Base-by-base conservation (phyloP, 2,329 filamentous ascomycete genomes). In the Chaetomium strumarium region DNA sequence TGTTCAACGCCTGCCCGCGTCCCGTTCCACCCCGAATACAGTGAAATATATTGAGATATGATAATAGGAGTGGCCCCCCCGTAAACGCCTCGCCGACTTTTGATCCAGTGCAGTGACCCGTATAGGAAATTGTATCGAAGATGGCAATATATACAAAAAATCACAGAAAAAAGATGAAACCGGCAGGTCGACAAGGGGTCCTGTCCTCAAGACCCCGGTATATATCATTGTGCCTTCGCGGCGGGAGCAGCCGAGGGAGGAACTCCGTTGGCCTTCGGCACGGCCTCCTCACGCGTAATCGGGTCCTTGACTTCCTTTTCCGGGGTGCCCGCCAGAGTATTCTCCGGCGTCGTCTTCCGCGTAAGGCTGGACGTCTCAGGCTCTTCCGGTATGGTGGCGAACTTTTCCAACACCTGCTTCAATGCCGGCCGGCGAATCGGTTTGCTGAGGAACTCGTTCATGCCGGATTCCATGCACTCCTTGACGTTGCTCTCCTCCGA, bases 401-500 rank as follows among this genome's bases (percentile, higher is more conserved):
- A 92, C 65, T 90, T 90, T 64, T 86, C 88, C 12, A 95, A 74
- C 0, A 95, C 89, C 62, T 91, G 86, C 67, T 95, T 95, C 52
- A 96, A 75, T 5, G 88, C 88, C 1, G 88, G 88, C n/a, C 90
- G 75, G 45, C 88, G 80, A 58, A 96, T 95, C 0, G 82, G 82
- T 61, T 85, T 85, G 63, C 77, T 76, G 16, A 96, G 75, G 68
- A 96, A 96, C 72, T 90, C 90, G 64, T 96, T 82, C 90, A 96
- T 96, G 51, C 91, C 91, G 1, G 85, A 90, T 55, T 92, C 89
- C 67, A 93, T 86, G 67, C 88, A 88, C 66, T 91, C 87, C 68
- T 85, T 86, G 41, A 91, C 83, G 62, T 96, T 96, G 68, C 84
- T 90, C 67, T 95, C 90, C 64, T 96, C 90, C 0, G 88, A 84